Percentiles rank a stretch among this genome's conserved stretches.
Evolutionary conservation across 495 filamentous ascomycete genomes (phyloP).

Genomic region (Podospora pseudoanserina): DNA sequence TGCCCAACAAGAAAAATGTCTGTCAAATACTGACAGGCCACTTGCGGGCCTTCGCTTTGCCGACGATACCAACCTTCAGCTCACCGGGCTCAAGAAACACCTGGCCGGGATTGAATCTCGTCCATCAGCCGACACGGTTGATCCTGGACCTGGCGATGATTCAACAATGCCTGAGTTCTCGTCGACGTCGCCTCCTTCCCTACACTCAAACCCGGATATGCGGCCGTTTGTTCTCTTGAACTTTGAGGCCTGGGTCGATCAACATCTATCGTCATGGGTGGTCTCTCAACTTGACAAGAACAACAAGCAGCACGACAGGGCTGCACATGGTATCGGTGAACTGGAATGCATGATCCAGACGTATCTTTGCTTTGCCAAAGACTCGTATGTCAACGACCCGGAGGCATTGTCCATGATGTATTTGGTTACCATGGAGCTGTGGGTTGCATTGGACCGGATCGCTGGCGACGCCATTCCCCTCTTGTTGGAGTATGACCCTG

Average conservation of each 20-base stretch:
- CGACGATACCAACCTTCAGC: conserved; percentile 17
- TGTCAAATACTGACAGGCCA: background rate
- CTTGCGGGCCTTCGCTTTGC: conserved; percentile 11
- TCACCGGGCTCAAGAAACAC: background rate
- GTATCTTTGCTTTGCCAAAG: conserved; percentile 26
- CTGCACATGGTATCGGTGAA: conserved; percentile 1
- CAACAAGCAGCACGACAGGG: background rate
- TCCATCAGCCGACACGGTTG: background rate
- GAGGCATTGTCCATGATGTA: conserved; percentile 57
- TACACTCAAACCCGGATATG: background rate
- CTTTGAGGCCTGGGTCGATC: conserved; percentile 25
- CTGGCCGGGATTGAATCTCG: conserved; percentile 15
- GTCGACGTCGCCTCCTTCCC: background rate
- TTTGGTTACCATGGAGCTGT: conserved; percentile 59
- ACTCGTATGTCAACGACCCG: conserved; percentile 42
- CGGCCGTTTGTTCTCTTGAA: conserved; percentile 11
- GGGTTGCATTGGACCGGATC: conserved; percentile 57
- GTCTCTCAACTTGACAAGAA: conserved; percentile 3
- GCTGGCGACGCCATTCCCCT: conserved; percentile 40
- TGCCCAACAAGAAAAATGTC: background rate
- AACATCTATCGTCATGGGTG: conserved; percentile 21
- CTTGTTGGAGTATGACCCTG: conserved; percentile 50
- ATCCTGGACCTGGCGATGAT: conserved; percentile 15
- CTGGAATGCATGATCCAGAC: conserved; percentile 20
- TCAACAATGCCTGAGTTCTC: background rate